phyloP scores from a whole-genome alignment of 345 rosid species.

The Ceriops tagal region DNA sequence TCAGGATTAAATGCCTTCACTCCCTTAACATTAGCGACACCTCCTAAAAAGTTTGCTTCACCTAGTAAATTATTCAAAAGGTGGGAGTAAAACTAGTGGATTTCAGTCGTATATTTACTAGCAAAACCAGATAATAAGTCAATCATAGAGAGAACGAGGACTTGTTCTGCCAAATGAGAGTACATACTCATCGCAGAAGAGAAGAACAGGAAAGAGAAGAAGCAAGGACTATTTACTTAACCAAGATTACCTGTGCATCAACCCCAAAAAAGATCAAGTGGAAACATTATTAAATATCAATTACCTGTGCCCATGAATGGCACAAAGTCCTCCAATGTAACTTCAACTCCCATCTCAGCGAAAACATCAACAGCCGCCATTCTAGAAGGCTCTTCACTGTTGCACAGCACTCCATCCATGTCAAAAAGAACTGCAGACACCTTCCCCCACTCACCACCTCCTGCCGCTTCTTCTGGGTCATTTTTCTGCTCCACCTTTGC shows the following conservation, averaged over 20 bases:
- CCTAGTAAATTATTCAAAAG: slow-evolving; percentile 39
- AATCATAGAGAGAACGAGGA: too few relatives aligned
- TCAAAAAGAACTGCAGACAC: slow-evolving; percentile 90
- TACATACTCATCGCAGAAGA: too few relatives aligned
- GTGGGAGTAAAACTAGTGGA: background rate
- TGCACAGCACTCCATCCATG: slow-evolving; percentile 89
- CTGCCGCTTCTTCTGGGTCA: slow-evolving; percentile 12
- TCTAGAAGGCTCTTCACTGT: slow-evolving; percentile 89
- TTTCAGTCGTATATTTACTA: background rate
- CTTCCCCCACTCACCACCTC: slow-evolving; percentile 54
- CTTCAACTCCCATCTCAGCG: slow-evolving; percentile 81
- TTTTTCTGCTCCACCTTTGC: slow-evolving; percentile 41
- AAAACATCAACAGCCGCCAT: slow-evolving; percentile 84
- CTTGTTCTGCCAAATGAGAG: too few relatives aligned
- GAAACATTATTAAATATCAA: background rate
- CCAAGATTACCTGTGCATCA: too few relatives aligned
- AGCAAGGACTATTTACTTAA: too few relatives aligned
- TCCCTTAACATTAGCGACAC: slow-evolving; percentile 87
- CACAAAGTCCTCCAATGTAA: slow-evolving; percentile 73
- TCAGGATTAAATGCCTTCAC: slow-evolving; percentile 60
- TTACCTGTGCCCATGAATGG: slow-evolving; percentile 91
- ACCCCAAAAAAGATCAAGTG: background rate
- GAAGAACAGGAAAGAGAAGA: too few relatives aligned
- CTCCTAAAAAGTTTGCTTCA: slow-evolving; percentile 87
- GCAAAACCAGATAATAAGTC: too few relatives aligned